phyloP scores from a whole-genome alignment of 129 eudicot species.

The Helichrysum umbraculigerum region DNA sequence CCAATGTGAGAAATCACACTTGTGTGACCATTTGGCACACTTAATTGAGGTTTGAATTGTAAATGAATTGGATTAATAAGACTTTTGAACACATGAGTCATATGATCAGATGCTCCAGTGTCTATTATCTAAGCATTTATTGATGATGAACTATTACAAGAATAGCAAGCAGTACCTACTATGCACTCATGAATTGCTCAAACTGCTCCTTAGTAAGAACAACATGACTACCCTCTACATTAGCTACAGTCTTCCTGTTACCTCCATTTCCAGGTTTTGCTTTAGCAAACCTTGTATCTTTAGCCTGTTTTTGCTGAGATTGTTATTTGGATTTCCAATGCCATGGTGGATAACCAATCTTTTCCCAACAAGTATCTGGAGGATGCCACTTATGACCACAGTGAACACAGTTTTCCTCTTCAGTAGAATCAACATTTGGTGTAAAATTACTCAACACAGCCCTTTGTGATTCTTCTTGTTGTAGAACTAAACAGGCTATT shows the following conservation, averaged over 20 bases:
- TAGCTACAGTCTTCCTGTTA: too few relatives aligned
- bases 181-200: too few relatives aligned
- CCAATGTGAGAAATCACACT: neutral
- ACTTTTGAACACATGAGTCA: too few relatives aligned
- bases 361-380: neutral
- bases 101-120: too few relatives aligned
- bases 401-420: neutral
- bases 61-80: too few relatives aligned
- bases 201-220: too few relatives aligned
- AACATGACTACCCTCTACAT: too few relatives aligned
- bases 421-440: neutral
- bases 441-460: neutral
- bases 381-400: neutral
- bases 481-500: neutral
- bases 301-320: neutral
- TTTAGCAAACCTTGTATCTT: too few relatives aligned
- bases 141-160: too few relatives aligned
- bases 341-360: neutral
- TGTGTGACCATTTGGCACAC: neutral
- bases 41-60: neutral
- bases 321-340: neutral
- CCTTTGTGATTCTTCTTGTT: neutral
- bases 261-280: too few relatives aligned
- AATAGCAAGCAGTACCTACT: too few relatives aligned
- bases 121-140: too few relatives aligned